Conservation (phyloP, 1,139 yeast genomes). For the Geotrichum candidum region DNA sequence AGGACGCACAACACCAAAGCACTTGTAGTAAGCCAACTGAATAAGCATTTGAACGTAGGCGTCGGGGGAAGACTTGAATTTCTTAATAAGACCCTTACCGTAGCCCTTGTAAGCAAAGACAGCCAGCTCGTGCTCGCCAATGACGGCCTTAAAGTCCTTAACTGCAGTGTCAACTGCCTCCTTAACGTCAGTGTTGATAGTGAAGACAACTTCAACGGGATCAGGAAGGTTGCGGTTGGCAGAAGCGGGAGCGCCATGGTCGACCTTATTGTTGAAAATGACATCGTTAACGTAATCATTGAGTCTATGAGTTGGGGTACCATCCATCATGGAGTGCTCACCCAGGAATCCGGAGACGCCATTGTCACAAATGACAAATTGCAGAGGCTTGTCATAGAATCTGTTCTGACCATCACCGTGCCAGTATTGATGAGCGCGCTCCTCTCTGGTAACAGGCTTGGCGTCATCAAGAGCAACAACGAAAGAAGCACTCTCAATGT, state of each 20-base stretch:
- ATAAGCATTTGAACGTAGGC: slow-evolving; percentile 74
- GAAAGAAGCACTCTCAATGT: slow-evolving; percentile 74
- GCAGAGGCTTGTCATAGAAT: slow-evolving; percentile 87
- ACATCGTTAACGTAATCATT: slow-evolving; percentile 68
- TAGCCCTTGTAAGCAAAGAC: slow-evolving; percentile 40
- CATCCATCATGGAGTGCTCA: slow-evolving; percentile 98
- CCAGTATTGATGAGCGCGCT: slow-evolving; percentile 85
- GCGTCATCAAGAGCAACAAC: slow-evolving; percentile 73
- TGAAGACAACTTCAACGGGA: slow-evolving; percentile 41
- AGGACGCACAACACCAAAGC: slow-evolving; percentile 76
- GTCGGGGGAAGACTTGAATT: slow-evolving; percentile 72
- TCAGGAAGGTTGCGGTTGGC: slow-evolving; percentile 25
- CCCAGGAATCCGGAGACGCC: slow-evolving; percentile 91
- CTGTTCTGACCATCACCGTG: slow-evolving; percentile 91
- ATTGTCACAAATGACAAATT: slow-evolving; percentile 73
- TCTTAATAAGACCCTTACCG: slow-evolving; percentile 62
- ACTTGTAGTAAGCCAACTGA: slow-evolving; percentile 77
- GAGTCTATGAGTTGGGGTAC: slow-evolving; percentile 87
- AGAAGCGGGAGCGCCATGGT: slow-evolving; percentile 27
- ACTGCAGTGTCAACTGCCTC: slow-evolving; percentile 52
- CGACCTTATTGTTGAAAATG: slow-evolving; percentile 44
- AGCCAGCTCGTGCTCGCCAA: slow-evolving; percentile 40
- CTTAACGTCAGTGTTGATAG: slow-evolving; percentile 44
- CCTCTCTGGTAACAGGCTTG: slow-evolving; percentile 72
- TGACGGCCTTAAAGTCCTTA: slow-evolving; percentile 46